A percentile compares a stretch with the other conserved stretches of the same genome.
Evolutionary conservation across 2,329 filamentous ascomycete species (phyloP).

Genomic region (Cladophialophora carrionii): DNA sequence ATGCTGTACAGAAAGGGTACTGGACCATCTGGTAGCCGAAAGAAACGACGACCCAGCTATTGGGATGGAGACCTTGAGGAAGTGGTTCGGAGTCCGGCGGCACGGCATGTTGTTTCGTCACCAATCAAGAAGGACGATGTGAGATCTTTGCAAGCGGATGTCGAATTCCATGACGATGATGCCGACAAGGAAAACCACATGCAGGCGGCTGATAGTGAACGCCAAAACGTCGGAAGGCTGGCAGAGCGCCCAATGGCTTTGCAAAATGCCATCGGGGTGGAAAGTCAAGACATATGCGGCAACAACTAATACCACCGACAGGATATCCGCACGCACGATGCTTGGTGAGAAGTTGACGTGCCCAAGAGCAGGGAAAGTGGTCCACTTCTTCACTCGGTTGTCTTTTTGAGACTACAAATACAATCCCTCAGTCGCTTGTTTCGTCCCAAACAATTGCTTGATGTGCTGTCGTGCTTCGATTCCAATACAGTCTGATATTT

Average conservation of each 20-base stretch:
- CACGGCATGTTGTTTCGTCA: conserved; percentile 33
- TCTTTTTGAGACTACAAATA: neutral
- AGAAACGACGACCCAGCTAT: conserved; percentile 38
- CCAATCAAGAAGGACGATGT: conserved; percentile 31
- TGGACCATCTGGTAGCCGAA: conserved; percentile 25
- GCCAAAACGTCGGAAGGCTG: conserved; percentile 16
- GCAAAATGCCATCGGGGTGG: conserved; percentile 19
- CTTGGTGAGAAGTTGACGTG: neutral
- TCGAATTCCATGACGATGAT: conserved; percentile 25
- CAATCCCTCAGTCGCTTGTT: neutral
- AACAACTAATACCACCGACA: conserved; percentile 5
- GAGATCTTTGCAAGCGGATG: conserved; percentile 30
- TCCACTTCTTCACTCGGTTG: neutral
- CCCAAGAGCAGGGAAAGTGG: neutral
- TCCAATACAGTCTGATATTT: neutral
- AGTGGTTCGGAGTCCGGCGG: conserved; percentile 35
- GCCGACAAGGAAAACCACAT: conserved; percentile 16
- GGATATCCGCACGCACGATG: neutral
- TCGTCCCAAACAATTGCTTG: neutral
- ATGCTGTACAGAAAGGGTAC: conserved; percentile 30
- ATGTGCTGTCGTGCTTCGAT: neutral
- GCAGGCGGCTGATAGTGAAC: conserved; percentile 15
- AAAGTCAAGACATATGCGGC: neutral
- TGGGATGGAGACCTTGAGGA: conserved; percentile 38
- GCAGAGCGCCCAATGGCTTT: conserved; percentile 19